phyloP scores from a whole-genome alignment of 2,329 filamentous ascomycete species.

The Calonectria pseudoreteaudii region DNA sequence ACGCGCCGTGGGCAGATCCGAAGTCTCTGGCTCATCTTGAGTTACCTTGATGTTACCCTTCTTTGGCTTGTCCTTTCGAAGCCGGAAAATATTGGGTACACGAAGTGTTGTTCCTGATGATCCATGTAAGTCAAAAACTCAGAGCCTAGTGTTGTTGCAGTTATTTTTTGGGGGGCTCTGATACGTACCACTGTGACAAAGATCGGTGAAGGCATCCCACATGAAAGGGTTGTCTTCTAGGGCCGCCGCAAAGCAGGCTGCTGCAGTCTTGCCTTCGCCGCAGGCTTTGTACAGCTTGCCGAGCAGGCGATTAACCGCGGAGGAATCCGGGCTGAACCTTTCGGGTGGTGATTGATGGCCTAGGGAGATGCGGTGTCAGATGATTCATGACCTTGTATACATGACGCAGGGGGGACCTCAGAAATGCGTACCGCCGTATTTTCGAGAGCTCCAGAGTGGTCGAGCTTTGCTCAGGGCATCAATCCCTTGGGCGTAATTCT shows the following conservation, averaged over 20 bases:
- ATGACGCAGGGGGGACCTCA: not conserved
- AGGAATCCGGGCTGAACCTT: slow-evolving; percentile 30
- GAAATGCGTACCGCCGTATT: slow-evolving; percentile 14
- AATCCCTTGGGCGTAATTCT: slow-evolving; percentile 30
- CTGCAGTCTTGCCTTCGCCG: slow-evolving; percentile 28
- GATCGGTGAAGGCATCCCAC: slow-evolving; percentile 38
- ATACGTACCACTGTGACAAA: slow-evolving; percentile 31
- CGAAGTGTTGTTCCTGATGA: slow-evolving; percentile 8
- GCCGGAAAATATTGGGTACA: slow-evolving; percentile 28
- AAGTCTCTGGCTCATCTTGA: slow-evolving; percentile 1
- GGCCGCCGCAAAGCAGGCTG: slow-evolving; percentile 24
- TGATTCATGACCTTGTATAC: not conserved
- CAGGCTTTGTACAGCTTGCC: slow-evolving; percentile 33
- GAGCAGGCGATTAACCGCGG: slow-evolving; percentile 28
- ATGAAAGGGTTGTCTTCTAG: slow-evolving; percentile 35
- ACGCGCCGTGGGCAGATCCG: slow-evolving; percentile 9
- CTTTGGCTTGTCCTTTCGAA: slow-evolving; percentile 15
- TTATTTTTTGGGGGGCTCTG: not conserved
- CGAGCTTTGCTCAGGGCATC: slow-evolving; percentile 25
- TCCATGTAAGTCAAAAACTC: slow-evolving; percentile 1
- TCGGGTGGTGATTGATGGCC: slow-evolving; percentile 8
- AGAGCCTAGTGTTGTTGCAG: not conserved
- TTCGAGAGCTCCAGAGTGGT: slow-evolving; percentile 17
- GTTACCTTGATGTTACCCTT: not conserved
- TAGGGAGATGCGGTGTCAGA: slow-evolving; percentile 2